phyloP scores from a whole-genome alignment of 768 basidiomycete genomes.

The Multifurca ochricompacta region DNA sequence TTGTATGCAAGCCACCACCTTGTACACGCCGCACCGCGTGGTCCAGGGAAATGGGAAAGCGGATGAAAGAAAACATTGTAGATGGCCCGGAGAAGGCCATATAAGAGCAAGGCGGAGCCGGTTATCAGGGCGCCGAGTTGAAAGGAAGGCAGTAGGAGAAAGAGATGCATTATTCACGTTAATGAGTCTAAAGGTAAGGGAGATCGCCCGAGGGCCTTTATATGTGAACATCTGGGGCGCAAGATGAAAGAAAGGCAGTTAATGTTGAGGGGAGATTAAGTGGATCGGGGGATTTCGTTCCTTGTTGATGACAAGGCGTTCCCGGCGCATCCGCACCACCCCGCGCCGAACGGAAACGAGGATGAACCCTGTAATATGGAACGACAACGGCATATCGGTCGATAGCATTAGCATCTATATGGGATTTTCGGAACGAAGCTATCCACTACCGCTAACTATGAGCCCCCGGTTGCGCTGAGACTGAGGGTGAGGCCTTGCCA shows the following conservation, averaged over 20 bases:
- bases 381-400: no score
- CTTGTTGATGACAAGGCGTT: not conserved
- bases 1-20: slow-evolving; percentile 16
- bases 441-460: no score
- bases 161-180: not conserved
- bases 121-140: not conserved
- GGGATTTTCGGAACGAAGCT: no score
- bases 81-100: not conserved
- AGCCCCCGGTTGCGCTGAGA: no score
- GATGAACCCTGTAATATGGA: no score
- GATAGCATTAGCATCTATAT: no score
- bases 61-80: slow-evolving; percentile 14
- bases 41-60: slow-evolving; percentile 12
- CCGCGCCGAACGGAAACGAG: no score
- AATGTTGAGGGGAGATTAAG: not conserved
- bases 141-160: not conserved
- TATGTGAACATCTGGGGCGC: not conserved
- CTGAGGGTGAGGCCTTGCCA: no score
- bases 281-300: not conserved
- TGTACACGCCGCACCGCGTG: slow-evolving; percentile 14
- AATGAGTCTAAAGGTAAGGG: no score
- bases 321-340: not conserved
- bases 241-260: not conserved
- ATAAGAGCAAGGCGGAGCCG: not conserved
- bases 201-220: not conserved